Evolutionary conservation across 2,329 filamentous ascomycete genomes (phyloP), one percentile per base, ranked within the genome.

Genomic region (Akanthomyces muscarius): DNA sequence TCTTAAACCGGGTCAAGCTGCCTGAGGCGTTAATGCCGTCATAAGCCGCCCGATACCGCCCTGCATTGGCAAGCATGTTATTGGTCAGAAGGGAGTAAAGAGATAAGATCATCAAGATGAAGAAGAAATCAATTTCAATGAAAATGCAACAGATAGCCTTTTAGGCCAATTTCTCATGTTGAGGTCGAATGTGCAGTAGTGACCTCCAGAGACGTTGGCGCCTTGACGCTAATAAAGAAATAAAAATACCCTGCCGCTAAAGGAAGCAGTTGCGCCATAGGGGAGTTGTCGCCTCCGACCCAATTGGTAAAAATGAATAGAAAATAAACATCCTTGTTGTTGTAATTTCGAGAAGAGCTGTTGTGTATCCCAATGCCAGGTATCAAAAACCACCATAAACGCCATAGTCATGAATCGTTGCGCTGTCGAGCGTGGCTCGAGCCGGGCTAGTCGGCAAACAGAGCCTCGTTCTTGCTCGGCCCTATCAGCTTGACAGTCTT

Each of bases 1-100:
- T 25, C 58, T 66, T 64, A 61, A 65, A 62, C 65, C 58, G 67
- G 42, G 48, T 59, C 50, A 56, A 58, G 61, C 14, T 67, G 68
- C 68, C 68, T 69, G 63, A 69, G 68, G 68, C 66, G 63, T 8
- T 63, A 67, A 69, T 69, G 68, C 68, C 68, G 68, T 69, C 68
- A 68, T 67, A 66, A 68, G 65, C 68, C 68, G 67, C 65, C 61
- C 52, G 51, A 57, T 55, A 61, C 53, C 63, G 57, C 33, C 23
- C 30, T 44, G 33, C 41, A 44, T 48, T 62, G 38, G 33, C 16
- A 44, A 41, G 51, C 42, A 8, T 48, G 52, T 42, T 36, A 56
- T 56, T 55, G 60, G 60, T 62, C 28, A n/a, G 8, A 16, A 36
- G 1, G n/a, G 28, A 38, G 3, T 14, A 11, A 14, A 50, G 13